Evolutionary conservation across 179 eudicot genomes (phyloP).

Genomic region (Drosera spatulata): DNA sequence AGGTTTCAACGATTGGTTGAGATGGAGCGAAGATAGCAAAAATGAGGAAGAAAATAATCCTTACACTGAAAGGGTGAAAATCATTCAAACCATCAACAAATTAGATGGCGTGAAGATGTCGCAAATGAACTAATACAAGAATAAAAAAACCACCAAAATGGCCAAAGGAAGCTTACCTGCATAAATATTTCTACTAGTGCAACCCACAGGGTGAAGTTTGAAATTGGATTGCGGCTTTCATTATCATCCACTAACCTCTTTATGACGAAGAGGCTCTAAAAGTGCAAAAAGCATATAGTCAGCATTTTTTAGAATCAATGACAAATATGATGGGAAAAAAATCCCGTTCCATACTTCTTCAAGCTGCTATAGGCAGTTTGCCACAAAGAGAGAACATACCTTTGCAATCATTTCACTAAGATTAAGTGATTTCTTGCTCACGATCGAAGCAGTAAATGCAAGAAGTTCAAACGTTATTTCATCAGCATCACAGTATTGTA

Average conservation of each 20-base stretch:
- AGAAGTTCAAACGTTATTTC: conserved; percentile 72
- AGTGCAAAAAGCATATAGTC: no score
- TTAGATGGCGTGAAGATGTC: neutral
- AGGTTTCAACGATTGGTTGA: no score
- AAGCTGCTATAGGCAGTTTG: no score
- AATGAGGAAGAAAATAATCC: neutral
- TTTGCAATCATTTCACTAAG: conserved; percentile 57
- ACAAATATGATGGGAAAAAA: no score
- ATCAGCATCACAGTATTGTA: conserved; percentile 44
- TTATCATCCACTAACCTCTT: no score
- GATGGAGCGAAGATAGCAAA: neutral
- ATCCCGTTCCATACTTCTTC: no score
- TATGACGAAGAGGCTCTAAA: no score
- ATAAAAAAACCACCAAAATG: neutral
- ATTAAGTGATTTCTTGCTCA: conserved; percentile 39
- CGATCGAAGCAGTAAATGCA: conserved; percentile 44
- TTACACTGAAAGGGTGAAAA: no score
- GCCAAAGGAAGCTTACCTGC: conserved; percentile 41
- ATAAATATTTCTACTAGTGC: conserved; percentile 59
- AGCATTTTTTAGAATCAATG: no score
- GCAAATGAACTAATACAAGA: neutral
- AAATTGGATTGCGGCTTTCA: neutral
- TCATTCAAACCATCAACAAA: no score
- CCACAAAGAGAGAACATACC: conserved; percentile 24
- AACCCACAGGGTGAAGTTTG: neutral